A percentile compares a stretch with the other conserved stretches of the same genome.
phyloP scores from a whole-genome alignment of 2,329 filamentous ascomycete genomes.

The Gnomoniopsis sp. region DNA sequence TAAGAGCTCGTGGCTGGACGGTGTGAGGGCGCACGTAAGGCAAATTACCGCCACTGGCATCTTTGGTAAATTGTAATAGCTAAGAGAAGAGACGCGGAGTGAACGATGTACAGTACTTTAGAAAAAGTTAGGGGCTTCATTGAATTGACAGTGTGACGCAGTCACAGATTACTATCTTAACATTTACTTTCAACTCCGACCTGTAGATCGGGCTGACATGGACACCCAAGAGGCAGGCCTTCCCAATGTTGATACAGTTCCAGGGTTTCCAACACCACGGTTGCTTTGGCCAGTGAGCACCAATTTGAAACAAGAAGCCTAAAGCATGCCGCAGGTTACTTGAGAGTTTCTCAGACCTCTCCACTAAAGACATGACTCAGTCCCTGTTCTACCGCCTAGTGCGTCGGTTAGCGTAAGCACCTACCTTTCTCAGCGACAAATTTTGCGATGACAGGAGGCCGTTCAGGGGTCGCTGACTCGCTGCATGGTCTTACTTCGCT shows the following conservation, averaged over 20 bases:
- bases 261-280: too few species aligned
- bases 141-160: too few species aligned
- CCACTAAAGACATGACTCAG: background rate
- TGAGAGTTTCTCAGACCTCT: background rate
- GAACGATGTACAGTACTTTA: background rate
- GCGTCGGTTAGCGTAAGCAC: background rate
- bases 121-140: background rate
- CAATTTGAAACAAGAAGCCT: too few species aligned
- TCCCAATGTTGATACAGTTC: too few species aligned
- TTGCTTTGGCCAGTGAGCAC: too few species aligned
- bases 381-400: background rate
- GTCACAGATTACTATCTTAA: too few species aligned
- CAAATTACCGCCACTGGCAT: background rate
- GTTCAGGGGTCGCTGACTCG: too few species aligned
- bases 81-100: background rate
- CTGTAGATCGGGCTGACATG: too few species aligned
- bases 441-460: too few species aligned
- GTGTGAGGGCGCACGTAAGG: background rate
- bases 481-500: too few species aligned
- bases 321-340: background rate
- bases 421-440: background rate
- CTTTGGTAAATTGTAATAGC: background rate
- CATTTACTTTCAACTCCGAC: too few species aligned
- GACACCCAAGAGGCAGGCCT: too few species aligned
- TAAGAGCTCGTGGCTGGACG: background rate